Percentiles rank a stretch among this genome's conserved stretches.
phyloP scores from a whole-genome alignment of 2,329 filamentous ascomycete species.

The Arthrobotrys iridis region DNA sequence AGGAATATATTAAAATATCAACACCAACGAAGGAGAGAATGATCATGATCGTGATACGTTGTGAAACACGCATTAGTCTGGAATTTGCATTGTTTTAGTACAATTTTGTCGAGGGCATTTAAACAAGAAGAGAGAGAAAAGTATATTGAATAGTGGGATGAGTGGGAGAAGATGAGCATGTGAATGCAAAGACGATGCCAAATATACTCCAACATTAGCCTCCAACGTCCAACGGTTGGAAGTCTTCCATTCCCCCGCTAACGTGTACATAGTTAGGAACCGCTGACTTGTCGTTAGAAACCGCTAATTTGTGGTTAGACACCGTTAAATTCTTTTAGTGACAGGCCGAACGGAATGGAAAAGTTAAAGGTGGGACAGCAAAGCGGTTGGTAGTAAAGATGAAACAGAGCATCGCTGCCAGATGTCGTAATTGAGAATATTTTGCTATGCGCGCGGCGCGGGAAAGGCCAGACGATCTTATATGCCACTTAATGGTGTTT shows the following conservation, averaged over 20 bases:
- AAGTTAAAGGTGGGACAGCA: too few species aligned
- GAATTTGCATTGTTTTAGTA: neutral
- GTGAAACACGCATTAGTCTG: slow-evolving; percentile 40
- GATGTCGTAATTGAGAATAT: slow-evolving; percentile 46
- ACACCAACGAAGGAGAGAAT: neutral
- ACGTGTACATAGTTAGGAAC: too few species aligned
- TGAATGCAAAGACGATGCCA: neutral
- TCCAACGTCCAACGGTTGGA: neutral
- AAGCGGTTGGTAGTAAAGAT: too few species aligned
- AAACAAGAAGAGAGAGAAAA: neutral
- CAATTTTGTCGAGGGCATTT: neutral
- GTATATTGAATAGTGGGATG: too few species aligned
- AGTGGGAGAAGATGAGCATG: neutral
- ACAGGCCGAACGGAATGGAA: neutral
- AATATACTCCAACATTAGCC: neutral
- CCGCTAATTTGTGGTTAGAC: too few species aligned
- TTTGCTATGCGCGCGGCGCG: slow-evolving; percentile 37
- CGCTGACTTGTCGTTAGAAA: too few species aligned
- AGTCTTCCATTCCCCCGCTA: slow-evolving; percentile 3
- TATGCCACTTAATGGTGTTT: slow-evolving; percentile 15
- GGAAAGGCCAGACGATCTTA: slow-evolving; percentile 19
- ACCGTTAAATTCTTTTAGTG: too few species aligned
- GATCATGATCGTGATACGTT: slow-evolving; percentile 21
- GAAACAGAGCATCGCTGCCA: neutral
- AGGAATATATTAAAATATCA: neutral